Conservation (phyloP, 2,329 filamentous ascomycete species). For the Canariomyces notabilis region DNA sequence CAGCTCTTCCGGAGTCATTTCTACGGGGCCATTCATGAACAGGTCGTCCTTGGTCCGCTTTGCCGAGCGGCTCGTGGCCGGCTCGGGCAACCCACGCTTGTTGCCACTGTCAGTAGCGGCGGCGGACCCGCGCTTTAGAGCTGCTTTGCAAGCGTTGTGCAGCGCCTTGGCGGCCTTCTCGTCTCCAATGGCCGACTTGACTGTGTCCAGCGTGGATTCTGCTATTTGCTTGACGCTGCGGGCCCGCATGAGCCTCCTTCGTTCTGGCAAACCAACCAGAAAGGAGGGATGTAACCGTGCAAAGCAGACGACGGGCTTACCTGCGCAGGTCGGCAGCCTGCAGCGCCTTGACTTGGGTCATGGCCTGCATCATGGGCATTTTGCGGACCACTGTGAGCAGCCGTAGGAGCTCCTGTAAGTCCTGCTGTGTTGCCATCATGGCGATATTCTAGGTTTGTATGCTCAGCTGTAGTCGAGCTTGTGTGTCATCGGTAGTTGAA, state of each 20-base stretch:
- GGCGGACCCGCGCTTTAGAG: slow-evolving; percentile 36
- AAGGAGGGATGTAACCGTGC: too few relatives aligned
- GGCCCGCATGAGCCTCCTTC: slow-evolving; percentile 8
- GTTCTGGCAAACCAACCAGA: background rate
- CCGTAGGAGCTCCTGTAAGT: slow-evolving; percentile 57
- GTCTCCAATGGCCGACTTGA: slow-evolving; percentile 45
- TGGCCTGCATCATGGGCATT: slow-evolving; percentile 54
- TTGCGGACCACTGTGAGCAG: slow-evolving; percentile 53
- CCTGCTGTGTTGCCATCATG: slow-evolving; percentile 51
- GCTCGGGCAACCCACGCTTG: slow-evolving; percentile 31
- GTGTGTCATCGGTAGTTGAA: background rate
- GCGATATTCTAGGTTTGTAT: background rate
- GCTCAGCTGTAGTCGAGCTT: background rate
- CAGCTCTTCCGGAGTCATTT: slow-evolving; percentile 50
- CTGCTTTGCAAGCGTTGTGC: slow-evolving; percentile 50
- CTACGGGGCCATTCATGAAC: slow-evolving; percentile 29
- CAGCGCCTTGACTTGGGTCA: slow-evolving; percentile 53
- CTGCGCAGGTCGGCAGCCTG: slow-evolving; percentile 51
- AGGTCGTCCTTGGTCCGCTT: slow-evolving; percentile 33
- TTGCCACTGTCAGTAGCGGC: slow-evolving; percentile 13
- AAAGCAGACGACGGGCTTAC: too few relatives aligned
- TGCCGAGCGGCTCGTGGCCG: slow-evolving; percentile 18
- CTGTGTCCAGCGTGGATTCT: slow-evolving; percentile 39
- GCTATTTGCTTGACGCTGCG: slow-evolving; percentile 51
- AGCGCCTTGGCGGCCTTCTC: slow-evolving; percentile 46